These are phyloP conservation scores for Alternaria angustiovoidea DNA, from an alignment of 2,329 filamentous ascomycete genomes.

Conservation along the genomic window DNA sequence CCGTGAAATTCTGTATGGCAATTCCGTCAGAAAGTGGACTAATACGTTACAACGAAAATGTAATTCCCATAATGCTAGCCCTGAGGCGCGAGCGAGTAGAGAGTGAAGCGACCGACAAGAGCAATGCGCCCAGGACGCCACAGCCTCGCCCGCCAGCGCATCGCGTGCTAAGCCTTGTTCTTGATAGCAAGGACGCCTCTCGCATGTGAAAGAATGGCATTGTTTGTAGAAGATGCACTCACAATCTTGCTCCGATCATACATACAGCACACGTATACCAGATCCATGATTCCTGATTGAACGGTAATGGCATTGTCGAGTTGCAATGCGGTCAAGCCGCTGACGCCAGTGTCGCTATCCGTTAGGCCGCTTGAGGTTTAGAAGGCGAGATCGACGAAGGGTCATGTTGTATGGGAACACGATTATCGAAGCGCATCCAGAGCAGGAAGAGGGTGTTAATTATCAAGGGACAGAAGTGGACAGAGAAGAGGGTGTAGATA, in stretches of 20 bases:
- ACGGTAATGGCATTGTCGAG: constrained; percentile 30
- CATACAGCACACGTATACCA: constrained; percentile 55
- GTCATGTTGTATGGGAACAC: constrained; percentile 28
- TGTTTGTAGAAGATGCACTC: constrained; percentile 24
- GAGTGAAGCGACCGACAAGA: neutral
- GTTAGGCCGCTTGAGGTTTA: constrained; percentile 23
- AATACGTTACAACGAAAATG: neutral
- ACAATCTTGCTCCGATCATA: constrained; percentile 55
- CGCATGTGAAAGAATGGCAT: neutral
- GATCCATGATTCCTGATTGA: constrained; percentile 57
- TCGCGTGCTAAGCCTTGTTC: constrained; percentile 5
- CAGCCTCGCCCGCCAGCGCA: neutral
- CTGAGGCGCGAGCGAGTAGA: neutral
- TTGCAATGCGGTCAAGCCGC: constrained; percentile 9
- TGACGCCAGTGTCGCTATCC: constrained; percentile 13
- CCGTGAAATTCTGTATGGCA: constrained; percentile 51
- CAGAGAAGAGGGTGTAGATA: neutral
- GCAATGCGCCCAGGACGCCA: neutral
- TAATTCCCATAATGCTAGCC: neutral
- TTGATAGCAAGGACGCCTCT: neutral
- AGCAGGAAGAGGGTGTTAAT: constrained; percentile 2
- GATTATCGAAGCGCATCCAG: constrained; percentile 7
- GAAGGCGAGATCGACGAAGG: constrained; percentile 21
- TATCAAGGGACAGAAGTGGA: neutral
- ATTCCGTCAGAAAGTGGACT: constrained; percentile 4